Evolutionary conservation across 2,329 filamentous ascomycete genomes (phyloP), one percentile per base, ranked within the genome.

Genomic region (Talaromyces sp.): DNA sequence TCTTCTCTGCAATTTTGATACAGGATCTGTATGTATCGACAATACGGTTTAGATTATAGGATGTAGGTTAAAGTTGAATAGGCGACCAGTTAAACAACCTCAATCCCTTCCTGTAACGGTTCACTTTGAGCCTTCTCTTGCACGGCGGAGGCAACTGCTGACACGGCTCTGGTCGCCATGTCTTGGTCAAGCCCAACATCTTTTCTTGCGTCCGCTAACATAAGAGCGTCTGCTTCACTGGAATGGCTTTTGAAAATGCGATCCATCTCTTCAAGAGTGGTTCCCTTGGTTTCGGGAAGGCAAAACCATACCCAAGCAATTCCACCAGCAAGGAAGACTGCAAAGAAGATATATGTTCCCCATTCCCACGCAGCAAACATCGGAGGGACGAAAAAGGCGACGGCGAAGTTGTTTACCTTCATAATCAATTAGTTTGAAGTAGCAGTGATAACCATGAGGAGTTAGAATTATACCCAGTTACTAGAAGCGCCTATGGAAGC

Each of bases 401-500:
- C 84, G 56, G 86, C 81, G 64, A 88, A 87, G 69, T 88, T 87
- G 69, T 82, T 84, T 2, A 87, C 71, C 32, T 35, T 9, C 4
- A 35, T 35, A 17, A 17, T 35, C 4, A 17, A 4, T 17, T 35
- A 5, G 32, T 17, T 35, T 6, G 32, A 17, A 2, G 1, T 17
- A 11, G 14, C 14, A 17, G 13, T 1, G 14, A 35, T 14, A 17
- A 17, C 13, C 3, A 17, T 17, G 13, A 17, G 13, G 13, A 6
- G 7, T 17, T 17, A 14, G 32, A 35, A 35, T 35, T 11, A 4
- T 35, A 35, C 32, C 80, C 88, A 90, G 72, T 86, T 87, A 6
- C 81, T 81, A 61, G 81, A 84, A 0, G 86, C 88, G 0, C 84
- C 85, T 2, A 88, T 75, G 1, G 86, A 86, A 0, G 87, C 85